Evolutionary conservation across 352 stramenopile genomes (phyloP).

Genomic region (Globisporangium barbulae): DNA sequence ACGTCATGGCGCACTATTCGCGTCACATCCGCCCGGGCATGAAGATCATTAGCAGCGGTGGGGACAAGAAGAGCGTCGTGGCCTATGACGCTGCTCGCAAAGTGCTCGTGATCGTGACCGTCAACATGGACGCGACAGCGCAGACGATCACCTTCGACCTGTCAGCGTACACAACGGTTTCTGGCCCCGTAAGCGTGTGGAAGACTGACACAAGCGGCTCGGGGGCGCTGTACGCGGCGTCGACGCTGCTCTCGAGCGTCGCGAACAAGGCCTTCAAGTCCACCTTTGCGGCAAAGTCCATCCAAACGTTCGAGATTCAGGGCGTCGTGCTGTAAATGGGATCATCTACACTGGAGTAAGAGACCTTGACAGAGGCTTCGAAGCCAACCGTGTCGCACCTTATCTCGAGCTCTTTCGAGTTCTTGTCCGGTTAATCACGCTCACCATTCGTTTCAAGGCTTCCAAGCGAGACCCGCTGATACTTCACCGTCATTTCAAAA

Average conservation of each 20-base stretch:
- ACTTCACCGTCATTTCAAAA: too few relatives aligned
- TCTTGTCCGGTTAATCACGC: too few relatives aligned
- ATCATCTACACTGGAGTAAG: background rate
- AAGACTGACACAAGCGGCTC: slow-evolving; percentile 45
- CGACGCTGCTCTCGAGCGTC: slow-evolving; percentile 16
- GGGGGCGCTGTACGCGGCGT: slow-evolving; percentile 28
- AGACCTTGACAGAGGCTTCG: too few relatives aligned
- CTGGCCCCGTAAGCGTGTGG: slow-evolving; percentile 30
- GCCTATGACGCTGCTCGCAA: slow-evolving; percentile 33
- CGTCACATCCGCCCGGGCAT: slow-evolving; percentile 62
- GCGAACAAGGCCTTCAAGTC: slow-evolving; percentile 25
- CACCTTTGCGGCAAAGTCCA: slow-evolving; percentile 14
- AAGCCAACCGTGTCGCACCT: too few relatives aligned
- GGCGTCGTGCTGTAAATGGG: slow-evolving; percentile 18
- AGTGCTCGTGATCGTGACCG: slow-evolving; percentile 40
- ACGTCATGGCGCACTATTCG: slow-evolving; percentile 53
- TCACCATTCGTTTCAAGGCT: too few relatives aligned
- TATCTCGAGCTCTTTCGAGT: too few relatives aligned
- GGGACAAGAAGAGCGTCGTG: slow-evolving; percentile 41
- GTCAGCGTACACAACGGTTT: slow-evolving; percentile 27
- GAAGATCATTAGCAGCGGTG: slow-evolving; percentile 36
- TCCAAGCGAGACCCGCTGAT: too few relatives aligned
- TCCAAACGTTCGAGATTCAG: slow-evolving; percentile 45
- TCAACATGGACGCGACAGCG: slow-evolving; percentile 30
- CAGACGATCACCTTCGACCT: slow-evolving; percentile 42